Evolutionary conservation across 257 asterid genomes (phyloP).

Genomic region (Solanum chaucha): DNA sequence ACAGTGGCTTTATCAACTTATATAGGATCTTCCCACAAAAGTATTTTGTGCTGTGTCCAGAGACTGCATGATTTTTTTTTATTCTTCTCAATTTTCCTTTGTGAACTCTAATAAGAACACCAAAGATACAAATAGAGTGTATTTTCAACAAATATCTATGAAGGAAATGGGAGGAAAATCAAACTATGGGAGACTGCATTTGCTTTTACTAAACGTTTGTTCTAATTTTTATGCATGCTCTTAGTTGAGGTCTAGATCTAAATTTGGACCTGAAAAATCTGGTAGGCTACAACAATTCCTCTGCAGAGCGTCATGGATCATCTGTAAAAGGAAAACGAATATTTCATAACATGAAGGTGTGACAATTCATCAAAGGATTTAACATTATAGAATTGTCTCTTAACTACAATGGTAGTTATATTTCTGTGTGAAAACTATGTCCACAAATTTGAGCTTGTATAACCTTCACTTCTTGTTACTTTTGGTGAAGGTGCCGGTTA

Average conservation of each 20-base stretch:
- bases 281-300: neutral
- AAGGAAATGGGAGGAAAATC: neutral
- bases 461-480: neutral
- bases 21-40: neutral
- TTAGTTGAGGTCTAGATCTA: neutral
- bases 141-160: neutral
- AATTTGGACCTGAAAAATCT: neutral
- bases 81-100: neutral
- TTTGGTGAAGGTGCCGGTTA: constrained; percentile 71
- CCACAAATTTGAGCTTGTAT: constrained; percentile 2
- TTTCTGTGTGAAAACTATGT: neutral
- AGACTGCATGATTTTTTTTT: neutral
- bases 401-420: neutral
- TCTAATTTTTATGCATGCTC: neutral
- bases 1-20: neutral
- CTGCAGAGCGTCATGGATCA: neutral
- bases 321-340: neutral
- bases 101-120: neutral
- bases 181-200: neutral
- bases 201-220: neutral
- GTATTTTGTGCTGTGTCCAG: neutral
- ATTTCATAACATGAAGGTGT: neutral
- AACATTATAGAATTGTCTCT: neutral
- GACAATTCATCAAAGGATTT: neutral
- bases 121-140: neutral